Evolutionary conservation across 1,139 yeast species (phyloP).

Genomic region (Scheffersomyces lignicola): DNA sequence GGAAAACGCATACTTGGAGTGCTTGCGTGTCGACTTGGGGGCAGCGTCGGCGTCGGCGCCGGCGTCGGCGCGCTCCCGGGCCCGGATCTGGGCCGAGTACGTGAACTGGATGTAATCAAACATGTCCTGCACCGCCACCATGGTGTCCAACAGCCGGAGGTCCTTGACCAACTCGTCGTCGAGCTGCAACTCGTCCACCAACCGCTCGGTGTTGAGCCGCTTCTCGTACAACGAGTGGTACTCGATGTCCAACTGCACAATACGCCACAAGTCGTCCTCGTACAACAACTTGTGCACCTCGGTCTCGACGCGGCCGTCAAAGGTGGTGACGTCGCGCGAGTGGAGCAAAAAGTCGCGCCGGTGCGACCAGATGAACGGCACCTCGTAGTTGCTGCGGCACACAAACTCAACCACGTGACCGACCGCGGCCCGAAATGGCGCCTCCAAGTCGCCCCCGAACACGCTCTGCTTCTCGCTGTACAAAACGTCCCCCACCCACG

Average conservation of each 20-base stretch:
- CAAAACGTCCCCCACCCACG: constrained; percentile 70
- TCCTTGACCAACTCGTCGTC: constrained; percentile 63
- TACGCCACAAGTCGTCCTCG: constrained; percentile 93
- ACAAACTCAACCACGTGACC: constrained; percentile 77
- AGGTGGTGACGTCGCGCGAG: constrained; percentile 53
- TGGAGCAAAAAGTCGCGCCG: constrained; percentile 82
- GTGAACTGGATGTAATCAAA: constrained; percentile 82
- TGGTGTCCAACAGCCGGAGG: constrained; percentile 56
- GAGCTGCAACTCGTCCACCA: constrained; percentile 54
- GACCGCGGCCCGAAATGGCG: constrained; percentile 70
- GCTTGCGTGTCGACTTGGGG: constrained; percentile 48
- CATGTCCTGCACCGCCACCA: constrained; percentile 85
- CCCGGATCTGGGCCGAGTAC: constrained; percentile 71
- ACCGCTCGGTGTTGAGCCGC: constrained; percentile 59
- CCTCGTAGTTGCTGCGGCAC: constrained; percentile 78
- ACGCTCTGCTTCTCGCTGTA: constrained; percentile 49
- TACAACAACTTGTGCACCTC: constrained; percentile 54
- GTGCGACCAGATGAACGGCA: constrained; percentile 95
- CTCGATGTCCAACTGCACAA: constrained; percentile 81
- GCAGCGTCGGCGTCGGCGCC: constrained; percentile 10
- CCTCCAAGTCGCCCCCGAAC: constrained; percentile 41
- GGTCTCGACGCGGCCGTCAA: constrained; percentile 42
- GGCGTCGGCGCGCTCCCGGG: constrained; percentile 23
- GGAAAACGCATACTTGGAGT: constrained; percentile 68
- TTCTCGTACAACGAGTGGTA: constrained; percentile 85